phyloP scores from a whole-genome alignment of 2,329 filamentous ascomycete species.

The Pleoardoris graminearum region DNA sequence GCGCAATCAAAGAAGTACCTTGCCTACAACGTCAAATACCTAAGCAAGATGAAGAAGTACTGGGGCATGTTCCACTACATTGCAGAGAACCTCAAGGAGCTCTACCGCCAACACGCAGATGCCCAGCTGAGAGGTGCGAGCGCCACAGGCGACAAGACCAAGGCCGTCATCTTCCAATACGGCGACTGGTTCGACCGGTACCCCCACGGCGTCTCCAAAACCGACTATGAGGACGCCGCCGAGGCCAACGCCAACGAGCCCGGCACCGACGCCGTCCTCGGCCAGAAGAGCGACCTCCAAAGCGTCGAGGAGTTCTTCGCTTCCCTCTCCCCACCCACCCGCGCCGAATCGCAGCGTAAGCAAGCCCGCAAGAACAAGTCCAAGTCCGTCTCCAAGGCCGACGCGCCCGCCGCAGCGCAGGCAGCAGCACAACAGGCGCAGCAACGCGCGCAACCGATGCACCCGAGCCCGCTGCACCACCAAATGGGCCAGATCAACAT shows the following conservation, averaged over 20 bases:
- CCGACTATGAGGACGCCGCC: constrained; percentile 79
- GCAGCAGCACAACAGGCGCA: constrained; percentile 24
- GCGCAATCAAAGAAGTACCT: constrained; percentile 80
- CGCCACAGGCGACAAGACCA: constrained; percentile 35
- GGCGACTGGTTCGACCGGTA: constrained; percentile 97
- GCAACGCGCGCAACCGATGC: constrained; percentile 22
- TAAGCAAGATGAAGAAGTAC: constrained; percentile 93
- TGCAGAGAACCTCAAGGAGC: constrained; percentile 86
- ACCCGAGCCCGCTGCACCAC: constrained; percentile 33
- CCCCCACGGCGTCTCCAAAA: constrained; percentile 83
- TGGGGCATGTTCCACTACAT: constrained; percentile 99
- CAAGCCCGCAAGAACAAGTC: constrained; percentile 52
- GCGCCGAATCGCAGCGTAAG: constrained; percentile 54
- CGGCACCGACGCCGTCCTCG: constrained; percentile 83
- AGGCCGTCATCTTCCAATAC: constrained; percentile 79
- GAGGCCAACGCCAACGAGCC: constrained; percentile 70
- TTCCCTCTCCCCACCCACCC: constrained; percentile 67
- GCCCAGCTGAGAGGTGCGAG: constrained; percentile 70
- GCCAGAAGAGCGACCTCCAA: constrained; percentile 86
- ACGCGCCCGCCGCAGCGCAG: constrained; percentile 27
- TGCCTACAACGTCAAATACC: constrained; percentile 83
- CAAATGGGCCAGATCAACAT: constrained; percentile 36
- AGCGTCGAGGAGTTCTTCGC: constrained; percentile 95
- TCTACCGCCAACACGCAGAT: constrained; percentile 84
- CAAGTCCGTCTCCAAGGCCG: constrained; percentile 37